phyloP scores from a whole-genome alignment of 805 yeast genomes.

The Wickerhamiella hasegawae region DNA sequence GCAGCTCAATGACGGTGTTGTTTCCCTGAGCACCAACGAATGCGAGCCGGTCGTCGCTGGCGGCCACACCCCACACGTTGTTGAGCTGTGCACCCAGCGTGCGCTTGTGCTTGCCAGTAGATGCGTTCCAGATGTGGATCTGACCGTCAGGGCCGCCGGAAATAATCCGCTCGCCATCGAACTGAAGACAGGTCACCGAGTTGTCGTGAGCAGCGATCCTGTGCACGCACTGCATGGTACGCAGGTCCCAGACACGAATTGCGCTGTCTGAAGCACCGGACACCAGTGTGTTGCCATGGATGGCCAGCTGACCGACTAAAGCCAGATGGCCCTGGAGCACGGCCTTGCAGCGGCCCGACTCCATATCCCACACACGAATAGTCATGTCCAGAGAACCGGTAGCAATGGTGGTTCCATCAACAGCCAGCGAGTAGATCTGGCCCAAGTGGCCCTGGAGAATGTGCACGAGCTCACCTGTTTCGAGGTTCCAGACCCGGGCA shows the following conservation, averaged over 20 bases:
- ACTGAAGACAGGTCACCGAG: constrained; percentile 27
- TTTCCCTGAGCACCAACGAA: constrained; percentile 16
- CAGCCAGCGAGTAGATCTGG: constrained; percentile 82
- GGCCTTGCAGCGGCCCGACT: constrained; percentile 68
- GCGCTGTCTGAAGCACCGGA: constrained; percentile 83
- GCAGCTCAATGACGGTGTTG: constrained; percentile 21
- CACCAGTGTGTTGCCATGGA: constrained; percentile 32
- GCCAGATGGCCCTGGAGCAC: constrained; percentile 56
- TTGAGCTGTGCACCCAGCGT: constrained; percentile 22
- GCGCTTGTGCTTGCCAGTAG: constrained; percentile 25
- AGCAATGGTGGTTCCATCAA: constrained; percentile 77
- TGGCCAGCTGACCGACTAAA: constrained; percentile 70
- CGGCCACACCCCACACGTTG: constrained; percentile 28
- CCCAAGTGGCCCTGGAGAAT: constrained; percentile 84
- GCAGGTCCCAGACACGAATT: constrained; percentile 76
- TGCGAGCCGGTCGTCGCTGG: constrained; percentile 25
- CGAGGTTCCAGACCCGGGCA: constrained; percentile 80
- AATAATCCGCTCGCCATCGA: constrained; percentile 25
- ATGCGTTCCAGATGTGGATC: constrained; percentile 26
- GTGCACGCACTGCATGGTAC: constrained; percentile 64
- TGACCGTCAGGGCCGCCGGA: constrained; percentile 29
- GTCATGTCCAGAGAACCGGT: constrained; percentile 94
- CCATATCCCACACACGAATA: constrained; percentile 88
- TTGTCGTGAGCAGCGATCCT: constrained; percentile 30
- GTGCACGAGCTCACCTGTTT: constrained; percentile 77